Conservation (phyloP, 352 stramenopile species). For the Phytopythium ostracodes region DNA sequence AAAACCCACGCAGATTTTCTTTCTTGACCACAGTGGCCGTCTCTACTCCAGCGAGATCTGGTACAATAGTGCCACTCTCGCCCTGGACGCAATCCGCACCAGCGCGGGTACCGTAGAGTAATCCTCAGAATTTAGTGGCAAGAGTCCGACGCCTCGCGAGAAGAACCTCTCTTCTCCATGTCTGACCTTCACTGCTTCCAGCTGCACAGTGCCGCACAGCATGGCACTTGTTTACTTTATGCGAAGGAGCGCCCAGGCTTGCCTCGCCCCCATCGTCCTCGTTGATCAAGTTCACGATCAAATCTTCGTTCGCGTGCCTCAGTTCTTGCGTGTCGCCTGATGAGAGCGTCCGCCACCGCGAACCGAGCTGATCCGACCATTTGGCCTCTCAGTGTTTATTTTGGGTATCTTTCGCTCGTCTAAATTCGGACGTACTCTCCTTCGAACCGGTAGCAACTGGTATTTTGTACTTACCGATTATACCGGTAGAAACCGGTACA, state of each 20-base stretch:
- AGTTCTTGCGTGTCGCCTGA: conserved; percentile 5
- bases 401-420: not conserved
- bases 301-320: conserved; percentile 7
- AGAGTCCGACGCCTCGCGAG: too few relatives aligned
- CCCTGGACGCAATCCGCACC: not conserved
- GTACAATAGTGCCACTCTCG: not conserved
- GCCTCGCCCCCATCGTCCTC: not conserved
- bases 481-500: not conserved
- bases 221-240: too few relatives aligned
- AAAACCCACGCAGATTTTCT: too few relatives aligned
- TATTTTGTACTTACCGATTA: not conserved
- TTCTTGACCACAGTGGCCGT: too few relatives aligned
- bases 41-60: not conserved
- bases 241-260: not conserved
- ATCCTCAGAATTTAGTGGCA: not conserved
- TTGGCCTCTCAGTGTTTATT: not conserved
- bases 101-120: not conserved
- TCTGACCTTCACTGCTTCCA: too few relatives aligned
- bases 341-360: not conserved
- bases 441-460: too few relatives aligned
- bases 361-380: too few relatives aligned
- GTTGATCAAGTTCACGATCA: not conserved
- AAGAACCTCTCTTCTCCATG: too few relatives aligned
- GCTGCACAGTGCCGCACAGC: too few relatives aligned
- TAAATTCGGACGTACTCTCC: too few relatives aligned